Conservation (phyloP, 108 stramenopile genomes). For the Nannochloropsis oceanica region DNA sequence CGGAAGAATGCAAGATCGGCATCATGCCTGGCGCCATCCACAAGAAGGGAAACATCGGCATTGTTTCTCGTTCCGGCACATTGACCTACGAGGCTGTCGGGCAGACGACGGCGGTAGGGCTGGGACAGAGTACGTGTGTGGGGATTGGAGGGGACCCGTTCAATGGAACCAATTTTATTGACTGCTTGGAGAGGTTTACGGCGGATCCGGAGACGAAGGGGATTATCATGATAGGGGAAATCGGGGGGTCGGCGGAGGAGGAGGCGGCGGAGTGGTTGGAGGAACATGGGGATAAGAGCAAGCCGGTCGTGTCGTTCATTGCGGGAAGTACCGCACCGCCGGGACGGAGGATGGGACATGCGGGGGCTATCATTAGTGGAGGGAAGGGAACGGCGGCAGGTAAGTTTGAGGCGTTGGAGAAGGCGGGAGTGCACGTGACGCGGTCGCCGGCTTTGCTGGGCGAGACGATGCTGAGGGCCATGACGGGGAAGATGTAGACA, state of each 20-base stretch:
- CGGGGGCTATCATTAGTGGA: conserved; percentile 94
- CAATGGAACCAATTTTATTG: conserved; percentile 98
- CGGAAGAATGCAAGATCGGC: conserved; percentile 97
- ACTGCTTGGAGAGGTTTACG: conserved; percentile 87
- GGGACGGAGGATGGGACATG: conserved; percentile 97
- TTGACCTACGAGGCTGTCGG: conserved; percentile 95
- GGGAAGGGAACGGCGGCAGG: conserved; percentile 83
- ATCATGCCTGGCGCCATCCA: conserved; percentile 99
- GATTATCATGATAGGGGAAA: conserved; percentile 99
- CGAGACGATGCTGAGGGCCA: conserved; percentile 85
- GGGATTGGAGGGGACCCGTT: conserved; percentile 98
- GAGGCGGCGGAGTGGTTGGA: conserved; percentile 95
- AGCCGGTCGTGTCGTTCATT: conserved; percentile 98
- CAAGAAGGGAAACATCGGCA: conserved; percentile 82
- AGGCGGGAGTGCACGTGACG: conserved; percentile 77
- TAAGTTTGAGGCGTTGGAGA: conserved; percentile 85
- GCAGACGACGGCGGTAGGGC: conserved; percentile 84
- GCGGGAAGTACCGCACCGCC: conserved; percentile 98
- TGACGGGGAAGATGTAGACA: conserved; percentile 20
- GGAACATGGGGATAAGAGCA: conserved; percentile 71
- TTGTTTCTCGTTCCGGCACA: conserved; percentile 86
- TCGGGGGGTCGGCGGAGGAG: conserved; percentile 93
- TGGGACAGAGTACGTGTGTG: conserved; percentile 92
- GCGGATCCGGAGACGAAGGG: conserved; percentile 77
- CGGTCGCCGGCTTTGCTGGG: conserved; percentile 84